These are phyloP conservation scores for Paraurostyla sp. DNA, from an alignment of 73 alveolate genomes.

Conservation along the genomic window DNA sequence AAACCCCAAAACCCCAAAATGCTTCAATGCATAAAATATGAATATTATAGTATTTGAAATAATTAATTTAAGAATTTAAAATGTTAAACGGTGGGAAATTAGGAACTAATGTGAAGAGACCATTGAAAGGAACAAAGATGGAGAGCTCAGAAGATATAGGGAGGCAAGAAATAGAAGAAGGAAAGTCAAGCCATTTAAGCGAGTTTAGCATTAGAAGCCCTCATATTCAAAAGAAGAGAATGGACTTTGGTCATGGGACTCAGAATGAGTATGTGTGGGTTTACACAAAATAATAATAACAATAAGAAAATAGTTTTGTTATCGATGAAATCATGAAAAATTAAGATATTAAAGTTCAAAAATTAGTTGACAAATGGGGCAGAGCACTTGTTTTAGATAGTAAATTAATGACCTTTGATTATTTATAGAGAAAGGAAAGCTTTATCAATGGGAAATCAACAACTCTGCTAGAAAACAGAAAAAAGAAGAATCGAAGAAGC, in stretches of 20 bases:
- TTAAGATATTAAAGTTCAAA: background rate
- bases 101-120: background rate
- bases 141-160: conserved; percentile 30
- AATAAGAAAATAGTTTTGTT: background rate
- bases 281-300: background rate
- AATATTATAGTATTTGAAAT: background rate
- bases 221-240: conserved; percentile 4
- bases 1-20: conserved; percentile 61
- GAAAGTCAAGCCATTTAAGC: conserved; percentile 5
- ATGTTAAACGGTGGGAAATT: conserved; percentile 45
- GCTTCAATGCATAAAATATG: background rate
- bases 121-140: background rate
- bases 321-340: background rate
- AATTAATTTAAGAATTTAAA: conserved; percentile 39
- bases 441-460: conserved; percentile 6
- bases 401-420: background rate
- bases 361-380: conserved; percentile 23
- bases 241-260: conserved; percentile 35
- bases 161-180: conserved; percentile 42
- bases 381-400: conserved; percentile 34
- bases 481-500: background rate
- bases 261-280: conserved; percentile 41
- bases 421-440: conserved; percentile 46
- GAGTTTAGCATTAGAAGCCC: conserved; percentile 42
- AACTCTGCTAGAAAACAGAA: background rate